phyloP scores from a whole-genome alignment of 192 early-diverging fungal genomes.

The Haplosporangium gracile region DNA sequence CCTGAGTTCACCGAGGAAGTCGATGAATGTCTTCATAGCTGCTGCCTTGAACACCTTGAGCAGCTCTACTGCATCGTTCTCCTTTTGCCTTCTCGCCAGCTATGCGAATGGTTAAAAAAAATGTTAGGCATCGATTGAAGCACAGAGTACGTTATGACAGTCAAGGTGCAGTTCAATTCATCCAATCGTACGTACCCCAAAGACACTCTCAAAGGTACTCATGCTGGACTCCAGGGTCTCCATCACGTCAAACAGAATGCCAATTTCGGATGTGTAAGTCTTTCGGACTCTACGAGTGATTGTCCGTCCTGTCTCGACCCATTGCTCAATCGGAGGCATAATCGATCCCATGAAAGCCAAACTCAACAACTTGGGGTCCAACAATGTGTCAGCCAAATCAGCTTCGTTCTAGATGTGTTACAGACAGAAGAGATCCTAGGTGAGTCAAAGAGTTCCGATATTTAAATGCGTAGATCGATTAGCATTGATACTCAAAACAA shows the following conservation, averaged over 20 bases:
- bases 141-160: too few species aligned
- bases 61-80: slow-evolving; percentile 60
- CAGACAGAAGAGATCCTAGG: background rate
- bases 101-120: slow-evolving; percentile 19
- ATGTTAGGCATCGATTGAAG: background rate
- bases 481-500: background rate
- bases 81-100: slow-evolving; percentile 59
- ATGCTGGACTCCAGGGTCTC: slow-evolving; percentile 50
- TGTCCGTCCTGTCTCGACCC: slow-evolving; percentile 44
- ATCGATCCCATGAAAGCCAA: slow-evolving; percentile 56
- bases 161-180: background rate
- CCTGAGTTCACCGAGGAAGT: slow-evolving; percentile 80
- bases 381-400: slow-evolving; percentile 68
- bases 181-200: slow-evolving; percentile 34
- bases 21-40: slow-evolving; percentile 70
- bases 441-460: background rate
- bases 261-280: slow-evolving; percentile 44
- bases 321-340: slow-evolving; percentile 56
- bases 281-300: slow-evolving; percentile 30
- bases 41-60: slow-evolving; percentile 62
- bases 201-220: slow-evolving; percentile 56
- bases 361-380: slow-evolving; percentile 60
- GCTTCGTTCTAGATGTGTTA: slow-evolving; percentile 67
- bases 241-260: slow-evolving; percentile 51
- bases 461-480: background rate